Evolutionary conservation across 140 eudicot genomes (phyloP).

Genomic region (Erigeron philadelphicus): DNA sequence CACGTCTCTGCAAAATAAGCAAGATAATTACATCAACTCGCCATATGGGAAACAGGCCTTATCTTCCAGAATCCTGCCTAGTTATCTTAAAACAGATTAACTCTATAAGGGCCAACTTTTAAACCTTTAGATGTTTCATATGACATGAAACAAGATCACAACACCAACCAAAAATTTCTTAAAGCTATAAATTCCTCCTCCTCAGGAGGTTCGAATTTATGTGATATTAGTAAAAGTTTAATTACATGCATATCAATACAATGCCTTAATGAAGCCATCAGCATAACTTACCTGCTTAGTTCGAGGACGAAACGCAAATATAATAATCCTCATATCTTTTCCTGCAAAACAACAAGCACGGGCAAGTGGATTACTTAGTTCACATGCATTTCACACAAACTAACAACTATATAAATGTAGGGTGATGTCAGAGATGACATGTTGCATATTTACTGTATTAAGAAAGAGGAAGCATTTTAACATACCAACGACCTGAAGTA

Average conservation of each 20-base stretch:
- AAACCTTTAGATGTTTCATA: background rate
- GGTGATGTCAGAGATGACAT: slow-evolving; percentile 12
- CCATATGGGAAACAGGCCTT: background rate
- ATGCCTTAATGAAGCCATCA: background rate
- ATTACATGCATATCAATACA: background rate
- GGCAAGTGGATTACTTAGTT: slow-evolving; percentile 14
- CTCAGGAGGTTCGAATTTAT: background rate
- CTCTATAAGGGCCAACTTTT: background rate
- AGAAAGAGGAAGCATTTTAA: slow-evolving; percentile 3
- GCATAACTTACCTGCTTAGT: slow-evolving; percentile 71
- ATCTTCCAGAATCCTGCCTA: background rate
- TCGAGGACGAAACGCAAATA: slow-evolving; percentile 84
- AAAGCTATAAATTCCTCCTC: background rate
- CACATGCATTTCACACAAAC: slow-evolving; percentile 15
- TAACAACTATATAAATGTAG: slow-evolving; percentile 10
- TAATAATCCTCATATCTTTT: slow-evolving; percentile 90
- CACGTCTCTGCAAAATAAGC: slow-evolving; percentile 63
- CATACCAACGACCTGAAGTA: slow-evolving; percentile 91
- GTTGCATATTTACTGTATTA: background rate
- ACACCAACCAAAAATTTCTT: background rate
- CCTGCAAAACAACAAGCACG: slow-evolving; percentile 49
- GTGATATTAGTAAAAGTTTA: background rate
- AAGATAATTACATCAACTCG: slow-evolving; percentile 5
- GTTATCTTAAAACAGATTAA: background rate
- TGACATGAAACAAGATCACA: background rate